A percentile compares a stretch with the other conserved stretches of the same genome.
Evolutionary conservation across 1,284 basidiomycete genomes (phyloP).

Genomic region (Puccinia hordei): DNA sequence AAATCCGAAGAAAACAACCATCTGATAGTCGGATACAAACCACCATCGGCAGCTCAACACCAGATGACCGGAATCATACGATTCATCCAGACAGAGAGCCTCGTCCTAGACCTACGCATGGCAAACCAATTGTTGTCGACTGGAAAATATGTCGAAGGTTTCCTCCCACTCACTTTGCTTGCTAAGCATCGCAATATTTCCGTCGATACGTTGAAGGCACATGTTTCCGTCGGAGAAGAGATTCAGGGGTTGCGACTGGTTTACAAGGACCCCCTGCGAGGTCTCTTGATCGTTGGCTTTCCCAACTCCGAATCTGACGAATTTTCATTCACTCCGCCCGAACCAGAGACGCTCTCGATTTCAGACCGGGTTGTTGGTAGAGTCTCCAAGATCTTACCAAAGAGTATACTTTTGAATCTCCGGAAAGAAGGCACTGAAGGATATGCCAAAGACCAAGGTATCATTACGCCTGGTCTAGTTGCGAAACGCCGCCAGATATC

Average conservation of each 20-base stretch:
- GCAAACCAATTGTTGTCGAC: slow-evolving; percentile 2
- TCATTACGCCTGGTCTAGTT: slow-evolving; percentile 22
- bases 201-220: slow-evolving; percentile 69
- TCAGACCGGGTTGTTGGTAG: slow-evolving; percentile 56
- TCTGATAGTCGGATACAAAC: slow-evolving; percentile 4
- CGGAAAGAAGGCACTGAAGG: slow-evolving; percentile 52
- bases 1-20: slow-evolving; percentile 6
- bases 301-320: not conserved
- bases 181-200: slow-evolving; percentile 74
- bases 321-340: not conserved
- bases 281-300: slow-evolving; percentile 78
- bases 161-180: slow-evolving; percentile 83
- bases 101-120: slow-evolving; percentile 6
- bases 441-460: slow-evolving; percentile 12
- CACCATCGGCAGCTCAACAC: not conserved
- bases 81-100: slow-evolving; percentile 12
- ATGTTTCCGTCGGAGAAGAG: slow-evolving; percentile 72
- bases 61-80: slow-evolving; percentile 11
- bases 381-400: slow-evolving; percentile 57
- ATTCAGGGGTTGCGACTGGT: slow-evolving; percentile 80
- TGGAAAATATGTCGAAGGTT: slow-evolving; percentile 66
- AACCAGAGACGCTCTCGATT: slow-evolving; percentile 14
- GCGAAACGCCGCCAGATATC: slow-evolving; percentile 51
- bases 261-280: slow-evolving; percentile 83
- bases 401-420: slow-evolving; percentile 57